Conservation (phyloP, 2,329 filamentous ascomycete species). For the Cercospora zeina region DNA sequence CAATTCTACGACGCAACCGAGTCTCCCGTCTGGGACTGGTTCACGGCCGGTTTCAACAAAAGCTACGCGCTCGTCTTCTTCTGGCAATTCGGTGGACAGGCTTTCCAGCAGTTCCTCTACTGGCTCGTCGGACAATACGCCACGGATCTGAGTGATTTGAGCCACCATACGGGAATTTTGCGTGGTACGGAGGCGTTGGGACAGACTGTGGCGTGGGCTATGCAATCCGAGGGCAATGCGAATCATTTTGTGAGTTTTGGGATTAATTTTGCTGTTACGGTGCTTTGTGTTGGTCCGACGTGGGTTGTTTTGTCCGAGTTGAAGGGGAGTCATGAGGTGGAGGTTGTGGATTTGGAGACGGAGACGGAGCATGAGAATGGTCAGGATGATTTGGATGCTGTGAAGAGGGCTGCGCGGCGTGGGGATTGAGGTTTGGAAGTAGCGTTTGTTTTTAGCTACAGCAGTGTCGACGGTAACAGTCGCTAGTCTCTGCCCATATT, state of each 20-base stretch:
- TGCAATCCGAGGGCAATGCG: conserved; percentile 17
- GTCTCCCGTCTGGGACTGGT: conserved; percentile 15
- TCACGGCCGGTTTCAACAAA: conserved; percentile 13
- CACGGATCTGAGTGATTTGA: conserved; percentile 13
- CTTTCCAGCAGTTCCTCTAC: conserved; percentile 19
- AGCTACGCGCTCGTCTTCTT: conserved; percentile 17
- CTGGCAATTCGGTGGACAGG: conserved; percentile 19
- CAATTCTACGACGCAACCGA: conserved; percentile 9
- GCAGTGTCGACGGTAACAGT: no score
- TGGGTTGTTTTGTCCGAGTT: conserved; percentile 17
- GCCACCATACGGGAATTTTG: conserved; percentile 13
- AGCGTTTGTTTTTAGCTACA: no score
- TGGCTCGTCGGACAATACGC: conserved; percentile 19
- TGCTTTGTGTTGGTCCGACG: conserved; percentile 14
- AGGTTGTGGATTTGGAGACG: conserved; percentile 2
- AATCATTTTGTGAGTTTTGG: conserved; percentile 20
- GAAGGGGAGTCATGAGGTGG: conserved; percentile 17
- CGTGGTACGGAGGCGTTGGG: conserved; percentile 15
- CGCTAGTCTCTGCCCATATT: no score
- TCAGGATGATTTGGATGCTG: conserved; percentile 15
- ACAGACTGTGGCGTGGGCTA: conserved; percentile 19
- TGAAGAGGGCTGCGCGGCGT: neutral
- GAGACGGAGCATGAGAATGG: neutral
- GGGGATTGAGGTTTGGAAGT: neutral
- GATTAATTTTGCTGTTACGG: conserved; percentile 15